phyloP scores from a whole-genome alignment of 2,329 filamentous ascomycete genomes.

The Fusarium newnesense region DNA sequence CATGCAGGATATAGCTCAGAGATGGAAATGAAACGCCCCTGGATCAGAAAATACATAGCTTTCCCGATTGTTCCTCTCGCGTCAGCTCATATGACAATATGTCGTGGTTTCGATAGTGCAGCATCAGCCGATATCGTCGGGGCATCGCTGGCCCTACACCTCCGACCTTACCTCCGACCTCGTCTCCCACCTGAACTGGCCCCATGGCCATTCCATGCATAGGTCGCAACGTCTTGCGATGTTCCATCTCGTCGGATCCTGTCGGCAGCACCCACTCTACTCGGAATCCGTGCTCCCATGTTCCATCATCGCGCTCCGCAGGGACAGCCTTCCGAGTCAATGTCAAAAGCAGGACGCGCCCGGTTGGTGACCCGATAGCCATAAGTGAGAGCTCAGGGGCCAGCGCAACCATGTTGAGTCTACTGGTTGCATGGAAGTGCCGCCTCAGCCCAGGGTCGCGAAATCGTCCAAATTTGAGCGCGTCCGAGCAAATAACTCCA shows the following conservation, averaged over 20 bases:
- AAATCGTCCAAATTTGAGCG: constrained; percentile 42
- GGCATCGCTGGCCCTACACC: constrained; percentile 40
- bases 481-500: constrained; percentile 47
- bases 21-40: constrained; percentile 11
- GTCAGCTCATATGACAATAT: constrained; percentile 76
- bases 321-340: constrained; percentile 50
- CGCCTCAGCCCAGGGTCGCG: constrained; percentile 31
- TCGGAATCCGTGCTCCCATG: constrained; percentile 59
- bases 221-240: constrained; percentile 58
- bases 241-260: constrained; percentile 56
- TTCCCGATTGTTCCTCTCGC: constrained; percentile 52
- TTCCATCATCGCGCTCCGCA: constrained; percentile 27
- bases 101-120: constrained; percentile 77
- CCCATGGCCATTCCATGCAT: constrained; percentile 76
- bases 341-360: constrained; percentile 73
- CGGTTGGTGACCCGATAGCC: constrained; percentile 72
- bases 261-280: constrained; percentile 64
- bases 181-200: constrained; percentile 64
- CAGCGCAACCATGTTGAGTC: constrained; percentile 68
- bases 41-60: constrained; percentile 50
- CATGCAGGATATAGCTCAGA: neutral
- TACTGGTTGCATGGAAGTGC: constrained; percentile 50
- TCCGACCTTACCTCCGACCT: constrained; percentile 34
- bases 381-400: constrained; percentile 78
- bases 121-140: constrained; percentile 72